Percentiles rank a stretch among this genome's conserved stretches.
These are phyloP conservation scores for Lactifluus rugatus DNA, from an alignment of 768 basidiomycete genomes.

Conservation along the genomic window DNA sequence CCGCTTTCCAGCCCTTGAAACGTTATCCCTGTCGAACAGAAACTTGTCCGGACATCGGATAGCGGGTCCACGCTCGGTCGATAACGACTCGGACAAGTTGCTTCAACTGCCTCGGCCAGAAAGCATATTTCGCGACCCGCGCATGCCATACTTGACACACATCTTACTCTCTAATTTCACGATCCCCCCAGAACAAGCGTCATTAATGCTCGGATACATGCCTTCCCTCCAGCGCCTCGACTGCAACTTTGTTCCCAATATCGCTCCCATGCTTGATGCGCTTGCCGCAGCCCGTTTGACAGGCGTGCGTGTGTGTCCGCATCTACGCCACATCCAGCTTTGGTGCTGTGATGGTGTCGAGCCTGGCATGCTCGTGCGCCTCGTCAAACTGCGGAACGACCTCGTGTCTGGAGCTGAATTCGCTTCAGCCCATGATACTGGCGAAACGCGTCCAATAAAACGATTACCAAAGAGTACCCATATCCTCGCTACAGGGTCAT, in stretches of 20 bases:
- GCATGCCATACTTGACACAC: constrained; percentile 13
- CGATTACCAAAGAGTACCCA: neutral
- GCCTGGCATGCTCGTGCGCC: neutral
- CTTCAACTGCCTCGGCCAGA: constrained; percentile 11
- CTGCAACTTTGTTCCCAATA: constrained; percentile 12
- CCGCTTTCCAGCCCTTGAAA: constrained; percentile 13
- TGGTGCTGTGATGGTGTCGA: constrained; percentile 12
- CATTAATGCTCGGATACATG: constrained; percentile 14
- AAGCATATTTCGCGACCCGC: constrained; percentile 18
- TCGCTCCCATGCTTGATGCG: constrained; percentile 1
- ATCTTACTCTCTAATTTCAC: constrained; percentile 11
- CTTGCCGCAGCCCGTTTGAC: constrained; percentile 2
- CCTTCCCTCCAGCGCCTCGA: constrained; percentile 16
- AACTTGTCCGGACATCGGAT: neutral
- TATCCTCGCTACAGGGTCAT: neutral
- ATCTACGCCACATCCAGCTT: constrained; percentile 10
- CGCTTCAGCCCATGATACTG: neutral
- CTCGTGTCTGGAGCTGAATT: neutral
- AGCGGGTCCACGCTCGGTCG: neutral
- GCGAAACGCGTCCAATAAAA: neutral
- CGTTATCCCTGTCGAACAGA: constrained; percentile 11
- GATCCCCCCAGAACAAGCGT: constrained; percentile 5
- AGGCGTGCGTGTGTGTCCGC: constrained; percentile 2
- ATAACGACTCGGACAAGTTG: neutral
- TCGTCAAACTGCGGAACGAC: constrained; percentile 15